Conservation (phyloP, 345 rosid genomes). For the Citrus reticulata region DNA sequence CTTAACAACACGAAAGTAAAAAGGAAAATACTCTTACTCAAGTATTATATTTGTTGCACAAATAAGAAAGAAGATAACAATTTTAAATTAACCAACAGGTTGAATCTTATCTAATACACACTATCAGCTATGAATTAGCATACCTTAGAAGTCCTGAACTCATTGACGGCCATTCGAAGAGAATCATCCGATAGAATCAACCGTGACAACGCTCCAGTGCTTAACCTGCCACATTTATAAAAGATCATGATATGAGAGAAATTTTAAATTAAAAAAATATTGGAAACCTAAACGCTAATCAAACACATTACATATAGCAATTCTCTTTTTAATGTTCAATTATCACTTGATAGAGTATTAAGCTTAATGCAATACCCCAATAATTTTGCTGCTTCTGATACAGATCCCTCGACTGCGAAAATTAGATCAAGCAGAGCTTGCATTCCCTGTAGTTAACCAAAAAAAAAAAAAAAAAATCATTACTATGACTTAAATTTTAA, state of each 20-base stretch:
- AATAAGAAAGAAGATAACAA: background rate
- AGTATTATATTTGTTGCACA: background rate
- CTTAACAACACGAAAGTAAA: background rate
- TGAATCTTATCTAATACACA: background rate
- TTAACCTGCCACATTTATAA: conserved; percentile 52
- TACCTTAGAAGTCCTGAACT: conserved; percentile 76
- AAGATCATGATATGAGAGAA: background rate
- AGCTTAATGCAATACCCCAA: conserved; percentile 46
- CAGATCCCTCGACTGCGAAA: conserved; percentile 73
- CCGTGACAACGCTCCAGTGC: conserved; percentile 91
- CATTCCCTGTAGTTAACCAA: conserved; percentile 57
- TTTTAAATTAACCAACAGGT: background rate
- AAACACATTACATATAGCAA: background rate
- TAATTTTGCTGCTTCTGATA: conserved; percentile 70
- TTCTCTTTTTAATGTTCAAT: background rate
- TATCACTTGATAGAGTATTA: background rate
- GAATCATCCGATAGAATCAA: conserved; percentile 80
- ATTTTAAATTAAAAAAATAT: background rate
- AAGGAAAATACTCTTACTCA: background rate
- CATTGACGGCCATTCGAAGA: conserved; percentile 80
- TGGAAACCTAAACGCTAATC: background rate
- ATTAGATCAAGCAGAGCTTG: conserved; percentile 81
- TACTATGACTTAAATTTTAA: no score
- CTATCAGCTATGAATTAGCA: background rate
- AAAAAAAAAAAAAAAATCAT: background rate